phyloP scores from a whole-genome alignment of 768 basidiomycete species.

The Rubroboletus pulcherrimus region DNA sequence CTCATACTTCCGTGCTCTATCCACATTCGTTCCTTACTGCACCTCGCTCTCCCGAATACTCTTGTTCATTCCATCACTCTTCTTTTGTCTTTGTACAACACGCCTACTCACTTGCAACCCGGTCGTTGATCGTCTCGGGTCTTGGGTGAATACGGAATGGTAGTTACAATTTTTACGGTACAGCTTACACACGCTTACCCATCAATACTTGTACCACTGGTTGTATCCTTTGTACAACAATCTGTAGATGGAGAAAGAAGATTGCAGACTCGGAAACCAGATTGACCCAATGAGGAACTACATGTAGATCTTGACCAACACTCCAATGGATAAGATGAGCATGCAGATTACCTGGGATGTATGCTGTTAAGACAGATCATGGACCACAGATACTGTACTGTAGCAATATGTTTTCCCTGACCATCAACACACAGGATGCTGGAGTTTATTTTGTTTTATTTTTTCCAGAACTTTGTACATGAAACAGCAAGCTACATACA shows the following conservation, averaged over 20 bases:
- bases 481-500: conserved; percentile 4
- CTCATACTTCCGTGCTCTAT: not conserved
- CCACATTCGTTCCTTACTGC: not conserved
- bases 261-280: not conserved
- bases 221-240: conserved; percentile 23
- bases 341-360: too few relatives aligned
- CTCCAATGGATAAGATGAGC: too few relatives aligned
- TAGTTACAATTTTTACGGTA: conserved; percentile 21
- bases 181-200: conserved; percentile 2
- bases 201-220: conserved; percentile 19
- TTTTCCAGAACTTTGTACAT: conserved; percentile 8
- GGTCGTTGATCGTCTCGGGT: conserved; percentile 15
- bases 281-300: not conserved
- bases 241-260: conserved; percentile 19
- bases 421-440: not conserved
- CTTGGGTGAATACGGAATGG: not conserved
- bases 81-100: conserved; percentile 20
- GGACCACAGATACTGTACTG: not conserved
- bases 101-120: not conserved
- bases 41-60: not conserved
- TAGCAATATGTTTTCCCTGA: not conserved
- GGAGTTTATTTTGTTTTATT: conserved; percentile 2
- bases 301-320: not conserved
- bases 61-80: not conserved
- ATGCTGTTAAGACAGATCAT: too few relatives aligned